Base-by-base conservation (phyloP, 2,329 filamentous ascomycete genomes). In the Blastomyces gilchristii region DNA sequence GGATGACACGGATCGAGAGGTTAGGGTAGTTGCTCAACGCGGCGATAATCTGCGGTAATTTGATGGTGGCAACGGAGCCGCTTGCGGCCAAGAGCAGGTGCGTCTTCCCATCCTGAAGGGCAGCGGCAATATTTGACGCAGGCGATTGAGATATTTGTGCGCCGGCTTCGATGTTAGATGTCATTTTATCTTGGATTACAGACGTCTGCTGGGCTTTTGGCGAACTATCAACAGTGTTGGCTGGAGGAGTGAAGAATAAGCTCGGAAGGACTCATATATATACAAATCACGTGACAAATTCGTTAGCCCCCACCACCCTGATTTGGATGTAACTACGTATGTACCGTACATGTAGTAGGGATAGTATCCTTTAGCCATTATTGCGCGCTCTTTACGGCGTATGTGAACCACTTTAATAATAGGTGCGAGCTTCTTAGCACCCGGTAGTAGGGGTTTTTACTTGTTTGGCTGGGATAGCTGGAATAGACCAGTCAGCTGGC, bases 61-160 rank as follows among this genome's bases (percentile, higher is more conserved):
- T 97, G 71, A 96, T 96, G 7, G 89, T 91, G 16, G 92, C 92
- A n/a, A 96, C 90, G 0, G 88, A 87, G 58, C 87, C 87, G 41
- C 82, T 86, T 49, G 85, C 84, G 47, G 84, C 85, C 52, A 90
- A 80, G 18, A 91, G 63, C 18, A 68, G 47, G 54, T 68, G 67
- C 3, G 47, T 54, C 37, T 66, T 68, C 18, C 66, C 65, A 53
- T 68, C 67, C 45, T 63, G 61, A 41, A 47, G 34, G 43, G 50
- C 58, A 8, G 63, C 58, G 22, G 62, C 63, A 52, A 63, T 65
- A 22, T 14, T 25, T 41, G 34, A 22, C n/a, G 53, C 53, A 6
- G 53, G 53, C 2, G 31, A 39, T 16, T 41, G 16, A 57, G 34
- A 22, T 18, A n/a, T 57, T 39, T 22, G 16, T 31, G 12, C 53